Base-by-base conservation (phyloP, 1,139 yeast genomes). In the Candida buenavistaensis region DNA sequence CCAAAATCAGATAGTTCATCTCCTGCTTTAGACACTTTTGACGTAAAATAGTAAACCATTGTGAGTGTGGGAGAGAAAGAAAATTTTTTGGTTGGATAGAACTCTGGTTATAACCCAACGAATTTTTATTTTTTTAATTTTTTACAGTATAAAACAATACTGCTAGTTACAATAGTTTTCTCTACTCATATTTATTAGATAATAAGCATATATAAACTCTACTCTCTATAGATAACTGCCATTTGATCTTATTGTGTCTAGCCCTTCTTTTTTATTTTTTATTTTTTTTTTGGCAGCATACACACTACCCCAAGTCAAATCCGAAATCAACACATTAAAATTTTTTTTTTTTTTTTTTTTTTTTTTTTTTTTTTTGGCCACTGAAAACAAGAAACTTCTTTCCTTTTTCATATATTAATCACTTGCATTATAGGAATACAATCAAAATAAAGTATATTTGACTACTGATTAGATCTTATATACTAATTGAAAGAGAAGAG, bases 41-140 rank as follows among this genome's bases (percentile, higher is more conserved):
- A 71, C 36, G 65, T 64, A 56, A 73, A 80, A 47, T 75, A 80
- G 55, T 71, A 80, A 6, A 80, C 86, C 86, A 80, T 80, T 19
- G 26, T 9, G 30, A 11, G 12, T 19, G 6, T 9, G n/a, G 14
- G 10, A 26, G 12, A n/a, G 13, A 26, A 26, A 14, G 10, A 14
- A 15, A 7, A 6, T 8, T 10, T 12, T 9, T 15, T 8, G 15
- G 2, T 3, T 20, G 30, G n/a, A 6, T 4, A 3, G 12, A 22
- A n/a, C 19, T 7, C 19, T 17, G 19, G 19, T 17, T 5, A 17
- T n/a, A n/a, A n/a, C n/a, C n/a, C n/a, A n/a, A n/a, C n/a, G n/a
- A n/a, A n/a, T n/a, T n/a, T n/a, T n/a, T n/a, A n/a, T n/a, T n/a
- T n/a, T n/a, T n/a, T n/a, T n/a, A n/a, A n/a, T n/a, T n/a, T n/a